Conservation (phyloP, 2,329 filamentous ascomycete species). For the Bipolaris cookei region DNA sequence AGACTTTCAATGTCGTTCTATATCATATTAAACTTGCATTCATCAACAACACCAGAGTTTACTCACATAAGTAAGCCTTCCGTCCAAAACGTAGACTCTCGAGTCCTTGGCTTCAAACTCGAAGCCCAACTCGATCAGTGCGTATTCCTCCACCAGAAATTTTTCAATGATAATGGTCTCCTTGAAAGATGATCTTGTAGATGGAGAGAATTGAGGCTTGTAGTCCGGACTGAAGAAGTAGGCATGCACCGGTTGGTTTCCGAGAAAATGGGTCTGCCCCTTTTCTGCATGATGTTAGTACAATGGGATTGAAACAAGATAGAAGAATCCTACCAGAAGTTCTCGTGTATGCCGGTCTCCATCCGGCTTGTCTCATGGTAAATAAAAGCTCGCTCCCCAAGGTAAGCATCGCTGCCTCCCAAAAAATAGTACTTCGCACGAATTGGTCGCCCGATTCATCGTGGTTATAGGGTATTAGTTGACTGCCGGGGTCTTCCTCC, state of each 20-base stretch:
- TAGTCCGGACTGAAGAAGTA: slow-evolving; percentile 32
- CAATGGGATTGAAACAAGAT: background rate
- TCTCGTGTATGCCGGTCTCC: slow-evolving; percentile 27
- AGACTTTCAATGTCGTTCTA: slow-evolving; percentile 5
- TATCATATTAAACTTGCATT: background rate
- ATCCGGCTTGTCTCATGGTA: slow-evolving; percentile 23
- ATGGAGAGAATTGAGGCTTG: slow-evolving; percentile 22
- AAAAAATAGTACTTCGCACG: slow-evolving; percentile 27
- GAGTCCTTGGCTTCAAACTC: background rate
- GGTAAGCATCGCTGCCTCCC: slow-evolving; percentile 23
- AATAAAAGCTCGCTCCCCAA: slow-evolving; percentile 30
- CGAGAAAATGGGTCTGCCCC: slow-evolving; percentile 30
- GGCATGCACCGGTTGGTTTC: slow-evolving; percentile 28
- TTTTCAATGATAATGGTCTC: slow-evolving; percentile 8
- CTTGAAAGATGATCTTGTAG: background rate
- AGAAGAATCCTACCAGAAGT: slow-evolving; percentile 19
- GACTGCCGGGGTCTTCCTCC: background rate
- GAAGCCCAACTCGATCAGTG: slow-evolving; percentile 4
- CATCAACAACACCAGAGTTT: background rate
- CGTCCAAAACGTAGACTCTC: background rate
- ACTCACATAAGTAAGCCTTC: background rate
- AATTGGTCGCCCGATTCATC: background rate
- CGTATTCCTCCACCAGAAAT: slow-evolving; percentile 3
- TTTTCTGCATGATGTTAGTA: background rate
- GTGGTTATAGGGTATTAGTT: background rate